Evolutionary conservation across 495 filamentous ascomycete genomes (phyloP).

Genomic region (Niebla homalea): DNA sequence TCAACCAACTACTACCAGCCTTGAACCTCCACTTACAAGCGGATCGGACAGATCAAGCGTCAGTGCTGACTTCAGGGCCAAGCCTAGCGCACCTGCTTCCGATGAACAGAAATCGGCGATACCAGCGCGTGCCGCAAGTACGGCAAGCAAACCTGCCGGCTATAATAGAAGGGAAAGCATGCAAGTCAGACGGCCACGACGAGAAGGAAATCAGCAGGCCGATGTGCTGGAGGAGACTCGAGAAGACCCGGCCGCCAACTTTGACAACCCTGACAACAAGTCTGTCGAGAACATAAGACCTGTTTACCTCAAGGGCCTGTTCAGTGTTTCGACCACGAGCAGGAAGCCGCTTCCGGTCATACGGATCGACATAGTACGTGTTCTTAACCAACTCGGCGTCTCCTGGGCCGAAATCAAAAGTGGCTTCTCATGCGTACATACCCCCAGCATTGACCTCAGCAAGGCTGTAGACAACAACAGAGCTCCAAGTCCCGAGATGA

Average conservation of each 20-base stretch:
- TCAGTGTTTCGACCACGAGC: constrained; percentile 94
- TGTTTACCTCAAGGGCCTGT: constrained; percentile 92
- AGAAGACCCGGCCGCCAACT: constrained; percentile 34
- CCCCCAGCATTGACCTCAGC: constrained; percentile 78
- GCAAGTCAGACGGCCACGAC: constrained; percentile 60
- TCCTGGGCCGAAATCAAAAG: constrained; percentile 85
- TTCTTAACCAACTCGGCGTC: constrained; percentile 75
- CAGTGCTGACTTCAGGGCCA: constrained; percentile 26
- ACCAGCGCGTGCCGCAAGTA: constrained; percentile 40
- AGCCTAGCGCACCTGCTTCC: constrained; percentile 25
- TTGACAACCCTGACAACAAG: constrained; percentile 36
- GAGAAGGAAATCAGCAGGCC: constrained; percentile 49
- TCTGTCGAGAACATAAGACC: constrained; percentile 66
- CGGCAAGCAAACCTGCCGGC: constrained; percentile 78
- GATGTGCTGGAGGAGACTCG: constrained; percentile 64
- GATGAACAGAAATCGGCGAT: constrained; percentile 27
- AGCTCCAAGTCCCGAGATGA: constrained; percentile 39
- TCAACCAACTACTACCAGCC: constrained; percentile 31
- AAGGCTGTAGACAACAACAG: constrained; percentile 43
- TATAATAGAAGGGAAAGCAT: constrained; percentile 85
- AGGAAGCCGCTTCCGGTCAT: constrained; percentile 78
- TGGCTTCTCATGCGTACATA: constrained; percentile 79
- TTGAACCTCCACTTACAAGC: constrained; percentile 56
- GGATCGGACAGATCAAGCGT: constrained; percentile 59
- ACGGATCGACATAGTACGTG: constrained; percentile 80